Evolutionary conservation across 2,329 filamentous ascomycete species (phyloP), one percentile per base, ranked within the genome.

Genomic region (Fusarium burgessii): DNA sequence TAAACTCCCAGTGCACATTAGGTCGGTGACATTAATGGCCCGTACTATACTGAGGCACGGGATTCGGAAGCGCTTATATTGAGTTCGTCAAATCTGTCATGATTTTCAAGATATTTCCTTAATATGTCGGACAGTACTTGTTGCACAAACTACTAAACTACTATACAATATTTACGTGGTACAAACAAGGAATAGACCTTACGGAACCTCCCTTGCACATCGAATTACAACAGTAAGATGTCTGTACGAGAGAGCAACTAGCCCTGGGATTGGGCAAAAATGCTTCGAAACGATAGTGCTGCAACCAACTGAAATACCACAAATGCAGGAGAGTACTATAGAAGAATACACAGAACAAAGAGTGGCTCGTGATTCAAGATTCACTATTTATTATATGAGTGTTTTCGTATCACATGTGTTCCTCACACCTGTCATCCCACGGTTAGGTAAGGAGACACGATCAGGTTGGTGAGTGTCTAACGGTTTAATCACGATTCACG

Each of bases 11-110:
- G 42, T 62, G 23, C 23, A 23, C 23, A 23, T 23, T 23, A 23
- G 23, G 12, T 35, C 33, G 18, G 25, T 38, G 29, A 33, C 6
- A 42, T 23, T 20, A 17, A 18, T 27, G 12, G 25, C 15, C 29
- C 14, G n/a, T n/a, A 18, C 25, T 13, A 32, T 41, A 12, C 38
- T 12, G 9, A 38, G 36, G 9, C 20, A 45, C 36, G 35, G 29
- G 20, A 8, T 13, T 25, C 15, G 29, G 11, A 49, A 40, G 15
- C 38, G 38, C 17, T 23, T 40, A 38, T 13, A 35, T 25, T 18
- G 18, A 54, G 20, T 38, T 12, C 27, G 43, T 29, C 27, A 9
- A 20, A 58, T 63, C 29, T 71, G 25, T 52, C 38, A 59, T 65
- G 43, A 42, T 49, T 40, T 41, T 29, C 17, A 17, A n/a, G 4